Base-by-base conservation (phyloP, 2,329 filamentous ascomycete species). In the Pezicula rhizophila region DNA sequence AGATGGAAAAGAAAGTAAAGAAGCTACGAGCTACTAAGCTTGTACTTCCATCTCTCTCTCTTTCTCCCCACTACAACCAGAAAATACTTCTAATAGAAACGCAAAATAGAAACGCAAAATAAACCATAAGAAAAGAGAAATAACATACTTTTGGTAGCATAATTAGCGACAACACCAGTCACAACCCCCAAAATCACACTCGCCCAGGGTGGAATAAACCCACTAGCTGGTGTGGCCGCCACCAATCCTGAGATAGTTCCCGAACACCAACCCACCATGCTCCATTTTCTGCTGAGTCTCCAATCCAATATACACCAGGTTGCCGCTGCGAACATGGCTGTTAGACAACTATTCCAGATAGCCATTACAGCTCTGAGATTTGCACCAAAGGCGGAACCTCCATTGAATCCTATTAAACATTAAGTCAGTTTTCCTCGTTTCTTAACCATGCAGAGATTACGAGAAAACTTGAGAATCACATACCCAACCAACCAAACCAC, bases 291-390 rank as follows among this genome's bases (percentile, higher is more conserved):
- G 51, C 91, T 25, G 52, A 96, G 80, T 51, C 92, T 85, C 80
- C 84, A 96, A 78, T 96, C 91, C 61, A 96, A 88, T 42, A 96
- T 71, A 60, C 89, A 89, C 91, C 91, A 96, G 42, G 89, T 86
- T 70, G 91, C 87, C 57, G 89, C 87, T 35, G 82, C 91, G 62
- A 96, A 93, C 73, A 89, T 88, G 66, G 89, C 90, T 18, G 90
- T 95, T 64, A 96, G 68, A 74, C 92, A 95, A 52, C 87, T 88
- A 78, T 96, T 96, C 91, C 90, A 96, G 80, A 87, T 95, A 49
- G 91, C 90, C 82, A 96, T 92, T 58, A 85, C 84, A 44, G 92
- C 92, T 57, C 91, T 87, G 46, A 96, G 78, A 74, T 95, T 95
- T 58, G 89, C 89, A 58, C 90, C 90, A 60, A 96, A 95, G 34